These are phyloP conservation scores for Parasitella parasitica DNA, from an alignment of 371 early-diverging fungal species.

Conservation along the genomic window DNA sequence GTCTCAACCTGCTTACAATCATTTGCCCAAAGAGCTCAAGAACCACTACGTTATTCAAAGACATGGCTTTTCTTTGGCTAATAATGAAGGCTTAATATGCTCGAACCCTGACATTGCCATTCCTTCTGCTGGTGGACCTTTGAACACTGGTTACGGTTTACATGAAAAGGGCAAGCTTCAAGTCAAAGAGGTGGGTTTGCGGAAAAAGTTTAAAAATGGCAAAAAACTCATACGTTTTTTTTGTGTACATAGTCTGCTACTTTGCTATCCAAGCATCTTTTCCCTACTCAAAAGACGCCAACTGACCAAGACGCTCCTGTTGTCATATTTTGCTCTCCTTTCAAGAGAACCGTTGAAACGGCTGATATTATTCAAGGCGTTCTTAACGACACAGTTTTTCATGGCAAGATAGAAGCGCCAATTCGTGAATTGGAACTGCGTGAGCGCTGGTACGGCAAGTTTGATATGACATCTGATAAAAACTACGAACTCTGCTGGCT, in stretches of 20 bases:
- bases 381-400: constrained; percentile 27
- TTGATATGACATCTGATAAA: constrained; percentile 41
- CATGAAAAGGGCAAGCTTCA: constrained; percentile 44
- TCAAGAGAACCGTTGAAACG: constrained; percentile 44
- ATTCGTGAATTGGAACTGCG: constrained; percentile 31
- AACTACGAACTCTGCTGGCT: constrained; percentile 43
- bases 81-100: constrained; percentile 41
- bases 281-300: constrained; percentile 14
- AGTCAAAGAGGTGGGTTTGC: constrained; percentile 46
- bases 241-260: constrained; percentile 32
- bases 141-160: constrained; percentile 43
- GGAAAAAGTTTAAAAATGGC: too few relatives aligned
- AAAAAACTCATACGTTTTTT: neutral
- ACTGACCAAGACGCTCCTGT: constrained; percentile 20
- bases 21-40: constrained; percentile 36
- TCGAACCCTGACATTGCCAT: constrained; percentile 53
- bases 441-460: constrained; percentile 46
- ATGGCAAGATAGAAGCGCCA: constrained; percentile 17
- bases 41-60: constrained; percentile 49
- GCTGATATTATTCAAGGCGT: constrained; percentile 41
- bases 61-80: constrained; percentile 51
- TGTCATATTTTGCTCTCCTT: constrained; percentile 48
- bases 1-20: constrained; percentile 30
- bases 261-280: constrained; percentile 32
- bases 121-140: constrained; percentile 44